These are phyloP conservation scores for Phytophthora pseudosyringae DNA, from an alignment of 352 stramenopile species.

Conservation along the genomic window DNA sequence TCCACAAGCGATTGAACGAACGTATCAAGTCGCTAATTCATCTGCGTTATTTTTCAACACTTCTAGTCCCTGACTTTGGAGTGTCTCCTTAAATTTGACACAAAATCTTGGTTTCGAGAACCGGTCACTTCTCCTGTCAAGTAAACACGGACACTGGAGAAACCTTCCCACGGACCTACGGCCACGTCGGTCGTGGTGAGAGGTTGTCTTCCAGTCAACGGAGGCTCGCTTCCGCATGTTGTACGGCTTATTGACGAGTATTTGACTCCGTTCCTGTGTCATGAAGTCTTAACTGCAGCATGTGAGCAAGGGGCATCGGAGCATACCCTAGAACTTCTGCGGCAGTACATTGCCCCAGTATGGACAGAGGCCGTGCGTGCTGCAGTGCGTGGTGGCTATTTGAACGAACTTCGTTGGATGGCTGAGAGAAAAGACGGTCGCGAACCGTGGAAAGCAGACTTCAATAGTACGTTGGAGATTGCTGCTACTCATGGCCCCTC, in stretches of 20 bases:
- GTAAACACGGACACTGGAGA: no score
- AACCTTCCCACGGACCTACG: no score
- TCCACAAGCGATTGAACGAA: no score
- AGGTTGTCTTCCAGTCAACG: conserved; percentile 1
- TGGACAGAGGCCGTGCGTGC: not conserved
- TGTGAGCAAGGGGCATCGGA: conserved; percentile 3
- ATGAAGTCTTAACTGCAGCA: conserved; percentile 8
- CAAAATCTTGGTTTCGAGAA: no score
- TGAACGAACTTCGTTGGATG: conserved; percentile 17
- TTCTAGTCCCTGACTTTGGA: no score
- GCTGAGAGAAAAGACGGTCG: not conserved
- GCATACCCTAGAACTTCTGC: conserved; percentile 2
- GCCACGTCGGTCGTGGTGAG: not conserved
- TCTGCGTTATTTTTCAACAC: no score
- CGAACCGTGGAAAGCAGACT: conserved; percentile 12
- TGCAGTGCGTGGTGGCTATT: not conserved
- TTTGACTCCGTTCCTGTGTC: conserved; percentile 1
- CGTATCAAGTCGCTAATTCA: no score
- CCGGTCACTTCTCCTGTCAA: no score
- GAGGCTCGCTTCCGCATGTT: conserved; percentile 2
- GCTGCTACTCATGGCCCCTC: conserved; percentile 15
- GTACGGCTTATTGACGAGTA: conserved; percentile 2
- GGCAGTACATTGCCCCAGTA: not conserved
- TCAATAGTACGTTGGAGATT: not conserved
- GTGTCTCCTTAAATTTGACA: no score